phyloP scores from a whole-genome alignment of 2,329 filamentous ascomycete genomes.

The Hypoxylon sp. region DNA sequence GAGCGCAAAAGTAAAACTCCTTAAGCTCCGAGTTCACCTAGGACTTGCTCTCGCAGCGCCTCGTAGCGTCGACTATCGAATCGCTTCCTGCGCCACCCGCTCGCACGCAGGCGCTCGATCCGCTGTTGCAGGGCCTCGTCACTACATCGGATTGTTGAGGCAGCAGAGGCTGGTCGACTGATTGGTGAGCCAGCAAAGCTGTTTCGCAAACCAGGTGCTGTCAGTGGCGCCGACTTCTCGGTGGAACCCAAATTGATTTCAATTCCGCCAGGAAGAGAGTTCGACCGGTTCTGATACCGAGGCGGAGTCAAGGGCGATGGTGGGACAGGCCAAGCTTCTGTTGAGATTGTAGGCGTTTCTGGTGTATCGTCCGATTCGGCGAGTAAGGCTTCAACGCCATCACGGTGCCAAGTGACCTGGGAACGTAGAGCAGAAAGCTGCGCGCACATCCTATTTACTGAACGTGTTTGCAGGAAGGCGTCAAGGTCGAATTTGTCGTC shows the following conservation, averaged over 20 bases:
- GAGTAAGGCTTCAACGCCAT: conserved; percentile 62
- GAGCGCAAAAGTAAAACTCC: not conserved
- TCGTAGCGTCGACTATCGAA: conserved; percentile 70
- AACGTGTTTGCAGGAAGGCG: conserved; percentile 59
- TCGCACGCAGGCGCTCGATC: conserved; percentile 68
- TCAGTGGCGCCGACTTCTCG: conserved; percentile 20
- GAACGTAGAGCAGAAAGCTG: conserved; percentile 64
- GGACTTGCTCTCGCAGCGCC: conserved; percentile 56
- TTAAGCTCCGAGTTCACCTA: conserved; percentile 63
- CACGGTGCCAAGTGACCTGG: conserved; percentile 66
- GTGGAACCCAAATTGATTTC: not conserved
- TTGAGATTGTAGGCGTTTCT: conserved; percentile 32
- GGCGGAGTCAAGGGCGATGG: conserved; percentile 21
- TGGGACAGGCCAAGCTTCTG: conserved; percentile 22
- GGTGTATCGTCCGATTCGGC: conserved; percentile 45
- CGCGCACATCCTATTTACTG: conserved; percentile 65
- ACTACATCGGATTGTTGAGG: conserved; percentile 43
- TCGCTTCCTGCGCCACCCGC: conserved; percentile 69
- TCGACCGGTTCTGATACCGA: conserved; percentile 26
- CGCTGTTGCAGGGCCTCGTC: conserved; percentile 60
- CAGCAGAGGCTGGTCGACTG: conserved; percentile 33
- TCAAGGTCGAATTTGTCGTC: conserved; percentile 53
- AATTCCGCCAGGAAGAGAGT: conserved; percentile 25
- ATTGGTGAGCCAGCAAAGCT: conserved; percentile 30
- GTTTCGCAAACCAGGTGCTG: conserved; percentile 14